Evolutionary conservation across 768 basidiomycete species (phyloP).

Genomic region (Amanita exitialis): DNA sequence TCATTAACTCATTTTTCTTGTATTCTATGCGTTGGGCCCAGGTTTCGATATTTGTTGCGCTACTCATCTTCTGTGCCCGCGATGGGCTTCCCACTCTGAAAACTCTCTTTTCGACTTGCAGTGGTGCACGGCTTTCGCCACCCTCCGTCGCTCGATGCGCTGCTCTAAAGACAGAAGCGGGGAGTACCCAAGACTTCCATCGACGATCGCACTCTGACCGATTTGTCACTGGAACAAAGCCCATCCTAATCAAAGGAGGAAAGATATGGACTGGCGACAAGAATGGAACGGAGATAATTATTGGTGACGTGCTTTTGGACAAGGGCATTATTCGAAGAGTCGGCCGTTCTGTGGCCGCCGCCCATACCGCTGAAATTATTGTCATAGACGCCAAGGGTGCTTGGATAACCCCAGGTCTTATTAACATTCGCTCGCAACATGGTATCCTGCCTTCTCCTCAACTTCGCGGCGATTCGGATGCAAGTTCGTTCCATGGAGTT

Average conservation of each 20-base stretch:
- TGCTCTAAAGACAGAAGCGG: constrained; percentile 27
- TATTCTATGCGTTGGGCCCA: not conserved
- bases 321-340: constrained; percentile 56
- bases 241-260: constrained; percentile 62
- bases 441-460: constrained; percentile 42
- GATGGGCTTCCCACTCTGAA: not conserved
- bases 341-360: constrained; percentile 29
- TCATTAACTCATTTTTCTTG: not conserved
- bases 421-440: constrained; percentile 63
- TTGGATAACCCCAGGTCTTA: constrained; percentile 75
- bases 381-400: constrained; percentile 55
- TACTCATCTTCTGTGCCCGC: not conserved
- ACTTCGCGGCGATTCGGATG: constrained; percentile 43
- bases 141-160: constrained; percentile 33
- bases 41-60: not conserved
- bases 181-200: constrained; percentile 36
- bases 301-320: constrained; percentile 61
- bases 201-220: constrained; percentile 51
- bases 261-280: constrained; percentile 75
- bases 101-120: not conserved
- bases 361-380: constrained; percentile 27
- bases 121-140: constrained; percentile 11
- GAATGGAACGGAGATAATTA: constrained; percentile 57
- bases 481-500: constrained; percentile 39
- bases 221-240: constrained; percentile 50